Conservation (phyloP, 225 moss, liverwort and hornwort genomes). For the Asterella californica region DNA sequence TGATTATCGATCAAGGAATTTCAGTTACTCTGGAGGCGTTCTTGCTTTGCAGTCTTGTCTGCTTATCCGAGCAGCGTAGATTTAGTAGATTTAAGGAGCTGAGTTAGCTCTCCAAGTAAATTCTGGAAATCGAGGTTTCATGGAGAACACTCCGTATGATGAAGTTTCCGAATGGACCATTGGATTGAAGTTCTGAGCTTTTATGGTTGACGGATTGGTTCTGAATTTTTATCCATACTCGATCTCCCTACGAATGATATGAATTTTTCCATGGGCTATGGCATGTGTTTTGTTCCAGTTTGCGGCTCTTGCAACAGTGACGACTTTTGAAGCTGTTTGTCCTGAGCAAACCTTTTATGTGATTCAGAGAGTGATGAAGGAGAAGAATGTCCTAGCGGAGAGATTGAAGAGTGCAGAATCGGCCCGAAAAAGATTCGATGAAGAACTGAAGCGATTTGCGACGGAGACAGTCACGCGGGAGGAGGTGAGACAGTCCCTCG, state of each 20-base stretch:
- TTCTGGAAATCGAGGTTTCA: no score
- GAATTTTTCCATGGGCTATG: no score
- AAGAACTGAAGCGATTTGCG: constrained; percentile 92
- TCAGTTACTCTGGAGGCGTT: neutral
- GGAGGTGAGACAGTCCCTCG: constrained; percentile 89
- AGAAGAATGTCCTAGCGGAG: constrained; percentile 95
- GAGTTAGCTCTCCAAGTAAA: no score
- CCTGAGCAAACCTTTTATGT: neutral
- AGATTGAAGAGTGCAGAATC: constrained; percentile 91
- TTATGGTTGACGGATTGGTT: no score
- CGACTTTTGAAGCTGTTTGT: no score
- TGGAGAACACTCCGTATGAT: no score
- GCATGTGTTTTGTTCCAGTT: neutral
- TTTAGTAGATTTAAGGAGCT: no score
- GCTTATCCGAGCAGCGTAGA: neutral
- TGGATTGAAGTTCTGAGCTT: no score
- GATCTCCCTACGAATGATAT: no score
- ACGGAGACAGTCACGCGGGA: constrained; percentile 90
- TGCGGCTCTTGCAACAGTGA: neutral
- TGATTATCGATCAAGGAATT: neutral
- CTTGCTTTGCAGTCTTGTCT: neutral
- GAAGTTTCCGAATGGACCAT: no score
- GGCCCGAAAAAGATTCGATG: constrained; percentile 94
- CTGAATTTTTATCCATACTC: no score
- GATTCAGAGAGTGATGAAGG: constrained; percentile 87